These are phyloP conservation scores for Leccinum solheimii DNA, from an alignment of 1,284 basidiomycete species.

Conservation along the genomic window DNA sequence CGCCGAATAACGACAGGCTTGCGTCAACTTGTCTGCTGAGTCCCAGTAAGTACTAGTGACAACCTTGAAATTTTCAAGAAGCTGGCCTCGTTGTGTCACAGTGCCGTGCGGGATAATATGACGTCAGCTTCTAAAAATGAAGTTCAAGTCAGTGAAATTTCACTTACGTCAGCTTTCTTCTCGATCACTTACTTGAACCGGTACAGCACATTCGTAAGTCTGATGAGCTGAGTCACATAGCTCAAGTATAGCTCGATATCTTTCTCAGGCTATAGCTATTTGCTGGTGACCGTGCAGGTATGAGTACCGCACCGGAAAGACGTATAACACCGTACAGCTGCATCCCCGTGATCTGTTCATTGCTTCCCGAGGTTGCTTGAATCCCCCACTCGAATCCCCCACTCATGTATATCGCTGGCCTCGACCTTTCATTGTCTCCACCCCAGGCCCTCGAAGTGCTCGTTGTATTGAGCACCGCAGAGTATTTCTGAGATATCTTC, in stretches of 20 bases:
- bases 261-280: neutral
- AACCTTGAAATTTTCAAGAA: no score
- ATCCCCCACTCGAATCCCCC: neutral
- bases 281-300: neutral
- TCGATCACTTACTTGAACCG: no score
- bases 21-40: no score
- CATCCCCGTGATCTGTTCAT: neutral
- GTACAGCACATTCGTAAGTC: no score
- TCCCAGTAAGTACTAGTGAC: no score
- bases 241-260: no score
- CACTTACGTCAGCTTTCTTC: no score
- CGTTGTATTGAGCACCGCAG: conserved; percentile 18
- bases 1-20: neutral
- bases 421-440: conserved; percentile 9
- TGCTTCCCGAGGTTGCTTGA: neutral
- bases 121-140: no score
- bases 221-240: no score
- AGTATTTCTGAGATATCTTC: neutral
- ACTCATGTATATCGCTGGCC: conserved; percentile 26
- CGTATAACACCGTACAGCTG: neutral
- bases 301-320: conserved; percentile 5
- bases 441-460: conserved; percentile 29
- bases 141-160: no score
- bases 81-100: no score
- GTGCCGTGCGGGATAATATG: no score